phyloP scores from a whole-genome alignment of 306 rosid species.

The Gastrolobium bilobum region DNA sequence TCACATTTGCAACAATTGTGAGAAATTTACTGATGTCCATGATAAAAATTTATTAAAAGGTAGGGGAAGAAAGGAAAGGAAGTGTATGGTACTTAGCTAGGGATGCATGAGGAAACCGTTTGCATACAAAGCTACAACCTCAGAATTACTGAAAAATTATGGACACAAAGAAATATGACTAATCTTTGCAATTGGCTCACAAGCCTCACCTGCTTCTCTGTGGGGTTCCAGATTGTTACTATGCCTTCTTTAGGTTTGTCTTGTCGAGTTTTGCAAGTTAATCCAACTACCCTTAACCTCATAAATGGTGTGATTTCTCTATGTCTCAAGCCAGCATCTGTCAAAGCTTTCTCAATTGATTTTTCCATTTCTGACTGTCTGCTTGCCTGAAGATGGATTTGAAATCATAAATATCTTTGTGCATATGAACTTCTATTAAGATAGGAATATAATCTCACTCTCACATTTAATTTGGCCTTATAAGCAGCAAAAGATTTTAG shows the following conservation, averaged over 20 bases:
- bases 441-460: constrained; percentile 39
- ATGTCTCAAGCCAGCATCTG: constrained; percentile 70
- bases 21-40: constrained; percentile 36
- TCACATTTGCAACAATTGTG: constrained; percentile 43
- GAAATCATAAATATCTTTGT: constrained; percentile 48
- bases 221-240: constrained; percentile 91
- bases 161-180: neutral
- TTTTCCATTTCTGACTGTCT: constrained; percentile 77
- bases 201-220: constrained; percentile 86
- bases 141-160: constrained; percentile 12
- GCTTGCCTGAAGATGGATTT: constrained; percentile 66
- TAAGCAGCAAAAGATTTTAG: constrained; percentile 74
- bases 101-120: neutral
- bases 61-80: constrained; percentile 22
- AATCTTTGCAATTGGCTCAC: constrained; percentile 48
- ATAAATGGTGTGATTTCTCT: constrained; percentile 84
- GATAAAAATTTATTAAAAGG: constrained; percentile 16
- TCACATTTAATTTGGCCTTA: constrained; percentile 79
- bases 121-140: neutral
- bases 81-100: constrained; percentile 2
- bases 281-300: constrained; percentile 85
- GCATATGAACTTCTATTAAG: constrained; percentile 40
- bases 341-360: constrained; percentile 76
- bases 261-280: constrained; percentile 57
- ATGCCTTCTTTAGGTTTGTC: constrained; percentile 75